phyloP scores from a whole-genome alignment of 2,329 filamentous ascomycete species.

The Epichloe coenophiala region DNA sequence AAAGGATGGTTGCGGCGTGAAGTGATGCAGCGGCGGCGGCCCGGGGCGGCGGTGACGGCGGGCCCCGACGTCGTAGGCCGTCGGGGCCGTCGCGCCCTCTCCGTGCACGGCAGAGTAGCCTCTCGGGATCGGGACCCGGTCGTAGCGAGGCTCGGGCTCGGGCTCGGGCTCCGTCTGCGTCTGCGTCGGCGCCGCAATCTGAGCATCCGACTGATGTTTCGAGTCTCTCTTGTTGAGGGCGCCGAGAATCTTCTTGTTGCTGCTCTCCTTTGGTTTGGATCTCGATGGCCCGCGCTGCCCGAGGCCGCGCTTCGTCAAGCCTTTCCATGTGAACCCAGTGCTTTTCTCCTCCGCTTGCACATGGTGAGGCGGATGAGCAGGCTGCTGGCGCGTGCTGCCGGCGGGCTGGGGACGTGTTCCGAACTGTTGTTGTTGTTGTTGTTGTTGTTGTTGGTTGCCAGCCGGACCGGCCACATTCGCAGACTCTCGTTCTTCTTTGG shows the following conservation, averaged over 20 bases:
- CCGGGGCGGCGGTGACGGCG: neutral
- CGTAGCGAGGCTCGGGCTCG: slow-evolving; percentile 22
- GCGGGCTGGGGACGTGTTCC: neutral
- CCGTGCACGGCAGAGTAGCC: slow-evolving; percentile 24
- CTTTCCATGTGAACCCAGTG: slow-evolving; percentile 20
- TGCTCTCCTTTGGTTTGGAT: slow-evolving; percentile 10
- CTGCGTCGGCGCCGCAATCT: neutral
- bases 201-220: slow-evolving; percentile 11
- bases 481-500: neutral
- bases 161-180: too few relatives aligned
- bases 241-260: slow-evolving; percentile 15
- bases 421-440: neutral
- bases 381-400: too few relatives aligned
- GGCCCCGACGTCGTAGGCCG: slow-evolving; percentile 16
- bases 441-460: too few relatives aligned
- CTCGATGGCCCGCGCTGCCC: slow-evolving; percentile 4
- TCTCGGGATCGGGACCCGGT: slow-evolving; percentile 23
- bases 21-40: too few relatives aligned
- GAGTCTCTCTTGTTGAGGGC: slow-evolving; percentile 21
- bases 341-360: neutral
- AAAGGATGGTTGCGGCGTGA: neutral
- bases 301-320: slow-evolving; percentile 14
- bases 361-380: too few relatives aligned
- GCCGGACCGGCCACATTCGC: neutral
- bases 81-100: slow-evolving; percentile 18